These are phyloP conservation scores for Trametes sp. DNA, from an alignment of 1,284 basidiomycete genomes.

Conservation along the genomic window DNA sequence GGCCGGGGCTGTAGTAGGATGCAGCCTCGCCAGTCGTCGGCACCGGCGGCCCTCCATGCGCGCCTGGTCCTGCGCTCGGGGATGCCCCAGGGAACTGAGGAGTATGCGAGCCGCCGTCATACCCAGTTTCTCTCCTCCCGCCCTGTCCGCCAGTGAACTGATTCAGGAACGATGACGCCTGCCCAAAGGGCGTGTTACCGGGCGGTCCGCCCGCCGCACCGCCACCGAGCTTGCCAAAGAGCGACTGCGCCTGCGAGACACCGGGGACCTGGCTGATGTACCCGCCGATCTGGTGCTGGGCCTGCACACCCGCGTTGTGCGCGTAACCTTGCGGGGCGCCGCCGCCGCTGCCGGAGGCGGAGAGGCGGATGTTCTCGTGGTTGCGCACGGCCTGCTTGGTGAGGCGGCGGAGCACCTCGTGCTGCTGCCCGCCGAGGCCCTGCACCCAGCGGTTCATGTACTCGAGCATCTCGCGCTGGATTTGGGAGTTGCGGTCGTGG, in stretches of 20 bases:
- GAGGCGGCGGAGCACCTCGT: slow-evolving; percentile 66
- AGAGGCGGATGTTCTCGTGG: slow-evolving; percentile 75
- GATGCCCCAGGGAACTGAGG: not conserved
- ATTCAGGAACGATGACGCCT: slow-evolving; percentile 23
- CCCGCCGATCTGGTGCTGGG: slow-evolving; percentile 54
- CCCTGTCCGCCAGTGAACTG: slow-evolving; percentile 22
- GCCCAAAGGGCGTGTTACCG: slow-evolving; percentile 19
- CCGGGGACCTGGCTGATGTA: slow-evolving; percentile 61
- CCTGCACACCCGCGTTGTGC: slow-evolving; percentile 53
- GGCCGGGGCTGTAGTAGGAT: slow-evolving; percentile 23
- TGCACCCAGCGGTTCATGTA: slow-evolving; percentile 70
- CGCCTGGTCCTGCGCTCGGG: slow-evolving; percentile 1
- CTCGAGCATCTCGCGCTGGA: slow-evolving; percentile 84
- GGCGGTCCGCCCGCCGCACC: slow-evolving; percentile 24
- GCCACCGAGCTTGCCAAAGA: slow-evolving; percentile 42
- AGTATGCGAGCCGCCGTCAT: not conserved
- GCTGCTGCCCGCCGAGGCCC: slow-evolving; percentile 58
- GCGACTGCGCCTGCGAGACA: slow-evolving; percentile 52
- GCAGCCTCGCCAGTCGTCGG: slow-evolving; percentile 24
- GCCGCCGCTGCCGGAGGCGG: slow-evolving; percentile 56
- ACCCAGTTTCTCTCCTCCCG: slow-evolving; percentile 15
- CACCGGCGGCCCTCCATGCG: slow-evolving; percentile 18
- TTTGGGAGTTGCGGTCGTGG: slow-evolving; percentile 68
- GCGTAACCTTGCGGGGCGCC: slow-evolving; percentile 55
- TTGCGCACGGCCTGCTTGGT: slow-evolving; percentile 72